Base-by-base conservation (phyloP, 306 rosid genomes). In the Ziziphus jujuba region DNA sequence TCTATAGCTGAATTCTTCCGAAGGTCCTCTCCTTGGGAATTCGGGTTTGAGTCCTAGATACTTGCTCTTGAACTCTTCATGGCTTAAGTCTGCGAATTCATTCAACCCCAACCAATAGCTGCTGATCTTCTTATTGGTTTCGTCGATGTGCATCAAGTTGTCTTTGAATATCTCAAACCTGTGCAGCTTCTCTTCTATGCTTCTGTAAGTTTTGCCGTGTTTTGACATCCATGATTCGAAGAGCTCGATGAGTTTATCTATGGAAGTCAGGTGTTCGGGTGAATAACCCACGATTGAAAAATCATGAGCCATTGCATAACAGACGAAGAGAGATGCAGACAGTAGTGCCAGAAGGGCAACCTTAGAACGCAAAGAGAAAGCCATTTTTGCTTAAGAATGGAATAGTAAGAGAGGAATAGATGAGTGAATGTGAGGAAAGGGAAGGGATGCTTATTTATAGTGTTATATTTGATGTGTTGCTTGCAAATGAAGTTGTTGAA, bases 11-110 rank as follows among this genome's bases (percentile, higher is more conserved):
- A 79, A 75, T 15, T 77, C 80, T 48, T 49, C 73, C 38, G 73
- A 43, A 1, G 78, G 38, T 5, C 59, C 48, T 59, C 67, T 67
- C 56, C 58, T 53, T 0, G 70, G 64, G 71, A 47, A 61, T 43
- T 75, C 84, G 7, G 59, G 61, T 23, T 65, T 82, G 20, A 79
- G 43, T 4, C 87, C 87, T 59, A 82, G 64, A 57, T 82, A 72
- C 49, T 64, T 82, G 67, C 79, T 75, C 79, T 82, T 79, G 57
- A 78, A 79, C 77, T 82, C 87, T 54, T 79, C 87, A 54, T 79
- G 84, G 81, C 84, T 82, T 74, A 82, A 35, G 68, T 82, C 87
- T 17, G 87, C 84, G 69, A 82, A 79, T 70, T 82, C 87, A 50
- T 82, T 82, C 74, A 82, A 23, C 34, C 74, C 87, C 24, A 82